phyloP scores from a whole-genome alignment of 495 filamentous ascomycete genomes.

The Amniculicola lignicola region DNA sequence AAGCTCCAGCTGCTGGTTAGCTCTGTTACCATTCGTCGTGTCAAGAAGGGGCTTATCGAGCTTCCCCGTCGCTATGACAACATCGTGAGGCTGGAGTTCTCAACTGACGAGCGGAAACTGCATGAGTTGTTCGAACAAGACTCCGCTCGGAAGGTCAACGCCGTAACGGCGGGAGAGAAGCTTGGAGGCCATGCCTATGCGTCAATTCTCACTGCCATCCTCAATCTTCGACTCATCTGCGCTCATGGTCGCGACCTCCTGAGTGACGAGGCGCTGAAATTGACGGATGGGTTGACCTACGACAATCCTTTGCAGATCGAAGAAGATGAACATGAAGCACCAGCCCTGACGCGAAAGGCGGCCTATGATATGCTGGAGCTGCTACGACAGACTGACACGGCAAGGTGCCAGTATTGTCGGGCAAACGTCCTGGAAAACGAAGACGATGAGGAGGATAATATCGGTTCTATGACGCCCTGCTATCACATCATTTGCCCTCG shows the following conservation, averaged over 20 bases:
- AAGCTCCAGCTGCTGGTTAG: slow-evolving; percentile 90
- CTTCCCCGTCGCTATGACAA: slow-evolving; percentile 71
- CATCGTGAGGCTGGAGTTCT: slow-evolving; percentile 60
- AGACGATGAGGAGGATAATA: slow-evolving; percentile 44
- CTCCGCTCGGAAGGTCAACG: slow-evolving; percentile 58
- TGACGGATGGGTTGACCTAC: slow-evolving; percentile 71
- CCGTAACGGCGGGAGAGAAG: slow-evolving; percentile 54
- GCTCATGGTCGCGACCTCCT: slow-evolving; percentile 89
- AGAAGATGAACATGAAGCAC: slow-evolving; percentile 62
- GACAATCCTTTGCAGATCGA: slow-evolving; percentile 84
- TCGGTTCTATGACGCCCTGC: slow-evolving; percentile 79
- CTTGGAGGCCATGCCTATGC: slow-evolving; percentile 81
- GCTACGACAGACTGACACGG: slow-evolving; percentile 71
- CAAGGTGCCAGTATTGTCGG: slow-evolving; percentile 66
- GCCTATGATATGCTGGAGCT: slow-evolving; percentile 79
- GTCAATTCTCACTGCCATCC: slow-evolving; percentile 84
- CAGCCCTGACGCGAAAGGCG: slow-evolving; percentile 57
- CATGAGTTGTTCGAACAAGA: slow-evolving; percentile 62
- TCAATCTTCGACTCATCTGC: slow-evolving; percentile 83
- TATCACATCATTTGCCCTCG: slow-evolving; percentile 74
- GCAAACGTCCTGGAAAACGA: slow-evolving; percentile 50
- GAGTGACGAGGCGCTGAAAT: slow-evolving; percentile 71
- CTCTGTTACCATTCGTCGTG: slow-evolving; percentile 83
- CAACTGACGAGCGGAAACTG: slow-evolving; percentile 51
- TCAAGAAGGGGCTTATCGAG: slow-evolving; percentile 80